Evolutionary conservation across 352 stramenopile species (phyloP).

Genomic region (Phytophthora parvispora): DNA sequence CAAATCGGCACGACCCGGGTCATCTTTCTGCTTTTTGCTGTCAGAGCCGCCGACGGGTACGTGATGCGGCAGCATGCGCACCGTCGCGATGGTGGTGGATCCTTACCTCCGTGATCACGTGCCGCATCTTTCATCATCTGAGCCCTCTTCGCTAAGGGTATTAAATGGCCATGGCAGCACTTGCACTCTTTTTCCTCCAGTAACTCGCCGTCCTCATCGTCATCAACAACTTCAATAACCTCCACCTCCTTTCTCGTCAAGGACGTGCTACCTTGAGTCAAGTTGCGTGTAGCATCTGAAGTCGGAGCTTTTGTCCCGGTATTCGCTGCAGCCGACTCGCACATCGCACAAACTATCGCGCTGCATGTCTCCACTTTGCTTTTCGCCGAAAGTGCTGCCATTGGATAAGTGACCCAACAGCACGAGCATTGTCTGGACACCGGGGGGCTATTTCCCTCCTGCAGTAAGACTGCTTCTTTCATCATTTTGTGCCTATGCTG

Average conservation of each 20-base stretch:
- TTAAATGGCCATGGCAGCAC: slow-evolving; percentile 11
- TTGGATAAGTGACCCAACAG: slow-evolving; percentile 12
- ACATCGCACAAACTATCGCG: background rate
- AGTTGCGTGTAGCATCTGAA: background rate
- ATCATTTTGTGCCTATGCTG: background rate
- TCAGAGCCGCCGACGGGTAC: slow-evolving; percentile 20
- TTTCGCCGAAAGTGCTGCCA: slow-evolving; percentile 3
- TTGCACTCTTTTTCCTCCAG: slow-evolving; percentile 13
- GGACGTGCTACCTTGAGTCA: background rate
- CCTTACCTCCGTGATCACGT: slow-evolving; percentile 5
- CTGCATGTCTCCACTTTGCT: background rate
- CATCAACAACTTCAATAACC: slow-evolving; percentile 10
- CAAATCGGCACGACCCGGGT: slow-evolving; percentile 28
- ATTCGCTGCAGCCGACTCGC: background rate
- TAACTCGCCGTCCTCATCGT: slow-evolving; percentile 19
- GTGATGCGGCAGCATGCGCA: slow-evolving; percentile 35
- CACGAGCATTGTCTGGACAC: slow-evolving; percentile 11
- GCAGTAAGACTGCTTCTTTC: slow-evolving; percentile 1
- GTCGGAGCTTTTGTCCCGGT: background rate
- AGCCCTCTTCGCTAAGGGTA: background rate
- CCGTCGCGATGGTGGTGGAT: slow-evolving; percentile 9
- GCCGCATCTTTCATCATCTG: slow-evolving; percentile 14
- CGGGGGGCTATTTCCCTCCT: background rate
- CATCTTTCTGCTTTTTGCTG: slow-evolving; percentile 25
- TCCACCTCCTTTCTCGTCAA: background rate